Evolutionary conservation across 306 rosid species (phyloP), one percentile per base, ranked within the genome.

Genomic region (Coriaria nepalensis): DNA sequence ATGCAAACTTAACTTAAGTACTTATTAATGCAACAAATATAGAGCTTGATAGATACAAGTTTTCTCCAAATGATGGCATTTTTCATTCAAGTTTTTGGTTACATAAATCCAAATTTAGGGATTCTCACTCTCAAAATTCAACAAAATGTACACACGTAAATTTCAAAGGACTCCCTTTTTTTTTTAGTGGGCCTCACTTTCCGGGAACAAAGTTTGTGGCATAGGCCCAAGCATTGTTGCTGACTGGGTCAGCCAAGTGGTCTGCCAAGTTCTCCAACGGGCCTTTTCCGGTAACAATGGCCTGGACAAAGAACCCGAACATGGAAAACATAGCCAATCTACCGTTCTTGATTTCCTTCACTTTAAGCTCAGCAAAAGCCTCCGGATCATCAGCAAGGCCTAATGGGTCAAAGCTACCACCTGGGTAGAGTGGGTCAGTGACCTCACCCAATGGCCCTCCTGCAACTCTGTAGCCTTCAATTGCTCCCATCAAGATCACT

Each of bases 271-370:
- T 66, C 41, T 66, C 71, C 9, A 59, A 40, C 4, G 71, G 71
- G 0, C 71, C 65, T 39, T 59, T 66, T 33, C 71, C 65, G 0
- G 71, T 66, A 0, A 59, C 66, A 6, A 66, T 59, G 6, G 71
- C 71, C 35, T 66, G 71, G 0, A 59, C 61, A 0, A 59, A 66
- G 35, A 66, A 66, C 5, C 71, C 71, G 15, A 66, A 59, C 66
- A 59, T 66, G 6, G 61, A 66, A 10, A 59, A 66, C 65, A 59
- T 66, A 4, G 61, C 65, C 43, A 66, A 14, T 52, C 65, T 43
- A 4, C 61, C 71, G 6, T 66, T 66, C 33, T 66, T 66, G 0
- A 66, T 50, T 55, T 58, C 71, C 41, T 66, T 66, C 42, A 66
- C 71, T 49, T 66, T 59, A 4, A 66, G 51, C 56, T 66, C 71